Evolutionary conservation across 495 filamentous ascomycete species (phyloP), one percentile per base, ranked within the genome.

Genomic region (Cercophora newfieldiana): DNA sequence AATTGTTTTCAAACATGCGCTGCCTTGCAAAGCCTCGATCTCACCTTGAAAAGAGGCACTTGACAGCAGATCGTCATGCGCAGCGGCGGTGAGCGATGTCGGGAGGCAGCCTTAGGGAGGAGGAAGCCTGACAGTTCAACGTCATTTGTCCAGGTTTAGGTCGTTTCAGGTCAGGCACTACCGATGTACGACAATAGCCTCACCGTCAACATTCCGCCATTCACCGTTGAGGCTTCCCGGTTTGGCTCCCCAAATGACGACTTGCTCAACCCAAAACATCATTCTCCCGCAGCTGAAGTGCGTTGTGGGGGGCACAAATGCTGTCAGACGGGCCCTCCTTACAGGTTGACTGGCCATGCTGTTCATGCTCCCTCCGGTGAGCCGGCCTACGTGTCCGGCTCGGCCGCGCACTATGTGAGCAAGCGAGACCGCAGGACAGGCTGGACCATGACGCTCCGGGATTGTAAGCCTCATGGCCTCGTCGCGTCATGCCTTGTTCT

Each of bases 111-210:
- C 16, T 16, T 7, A 44, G 22, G 22, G 12, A 61, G 44, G 10
- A 50, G 22, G 16, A 10, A 47, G n/a, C 7, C 56, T 50, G 30
- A 5, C n/a, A 28, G 29, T n/a, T n/a, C 37, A 56, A 37, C 64
- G 57, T 53, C 58, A 47, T 56, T 48, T 57, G 22, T 33, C 58
- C 59, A 28, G 48, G 31, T 62, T 61, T 56, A 61, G 59, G 49
- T 62, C 29, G 65, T 67, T 67, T 67, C 65, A 67, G 65, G 65
- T 62, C 58, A 53, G 56, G 33, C 44, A 47, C 48, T 51, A 14
- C 26, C 31, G n/a, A n/a, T n/a, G n/a, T n/a, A 29, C 37, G 28
- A 4, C 21, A 26, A 30, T 22, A 48, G 59, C 51, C 50, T 62
- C 58, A 62, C 50, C 65, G 65, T 60, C 49, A 18, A 24, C 44